phyloP scores from a whole-genome alignment of 768 basidiomycete genomes.

The Cubamyces lactineus region DNA sequence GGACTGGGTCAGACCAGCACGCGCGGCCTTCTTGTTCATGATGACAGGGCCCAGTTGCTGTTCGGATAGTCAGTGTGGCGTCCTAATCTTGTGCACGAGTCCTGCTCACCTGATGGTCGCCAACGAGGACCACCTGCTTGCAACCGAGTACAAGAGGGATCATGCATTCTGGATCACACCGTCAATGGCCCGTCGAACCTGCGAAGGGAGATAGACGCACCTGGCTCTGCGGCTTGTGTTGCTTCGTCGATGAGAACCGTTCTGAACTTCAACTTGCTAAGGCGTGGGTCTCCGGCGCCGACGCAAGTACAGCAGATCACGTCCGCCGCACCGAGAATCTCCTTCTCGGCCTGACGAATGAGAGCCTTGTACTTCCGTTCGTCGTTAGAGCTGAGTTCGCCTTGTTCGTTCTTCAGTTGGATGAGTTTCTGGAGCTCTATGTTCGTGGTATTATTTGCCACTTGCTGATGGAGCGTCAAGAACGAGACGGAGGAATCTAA shows the following conservation, averaged over 20 bases:
- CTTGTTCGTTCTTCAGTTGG: conserved; percentile 96
- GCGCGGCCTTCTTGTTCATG: conserved; percentile 99
- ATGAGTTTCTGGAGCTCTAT: conserved; percentile 98
- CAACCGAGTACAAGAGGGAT: conserved; percentile 97
- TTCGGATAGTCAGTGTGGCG: conserved; percentile 21
- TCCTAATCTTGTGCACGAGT: conserved; percentile 7
- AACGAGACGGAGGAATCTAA: conserved; percentile 95
- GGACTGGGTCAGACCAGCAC: conserved; percentile 97
- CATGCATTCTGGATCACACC: conserved; percentile 82
- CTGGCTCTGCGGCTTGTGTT: conserved; percentile 96
- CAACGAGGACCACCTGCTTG: conserved; percentile 97
- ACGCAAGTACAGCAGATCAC: conserved; percentile 99
- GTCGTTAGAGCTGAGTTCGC: conserved; percentile 94
- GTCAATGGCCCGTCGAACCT: neutral
- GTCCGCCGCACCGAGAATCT: conserved; percentile 92
- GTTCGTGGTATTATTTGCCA: conserved; percentile 94
- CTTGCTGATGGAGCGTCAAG: conserved; percentile 95
- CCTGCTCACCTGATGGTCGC: conserved; percentile 71
- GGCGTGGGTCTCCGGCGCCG: conserved; percentile 93
- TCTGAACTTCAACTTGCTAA: conserved; percentile 97
- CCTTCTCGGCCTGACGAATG: conserved; percentile 95
- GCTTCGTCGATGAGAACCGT: conserved; percentile 99
- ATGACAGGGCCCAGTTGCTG: conserved; percentile 98
- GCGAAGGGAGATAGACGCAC: conserved; percentile 44
- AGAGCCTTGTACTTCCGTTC: conserved; percentile 98